These are phyloP conservation scores for Gentiana dahurica DNA, from an alignment of 257 asterid genomes.

Conservation along the genomic window DNA sequence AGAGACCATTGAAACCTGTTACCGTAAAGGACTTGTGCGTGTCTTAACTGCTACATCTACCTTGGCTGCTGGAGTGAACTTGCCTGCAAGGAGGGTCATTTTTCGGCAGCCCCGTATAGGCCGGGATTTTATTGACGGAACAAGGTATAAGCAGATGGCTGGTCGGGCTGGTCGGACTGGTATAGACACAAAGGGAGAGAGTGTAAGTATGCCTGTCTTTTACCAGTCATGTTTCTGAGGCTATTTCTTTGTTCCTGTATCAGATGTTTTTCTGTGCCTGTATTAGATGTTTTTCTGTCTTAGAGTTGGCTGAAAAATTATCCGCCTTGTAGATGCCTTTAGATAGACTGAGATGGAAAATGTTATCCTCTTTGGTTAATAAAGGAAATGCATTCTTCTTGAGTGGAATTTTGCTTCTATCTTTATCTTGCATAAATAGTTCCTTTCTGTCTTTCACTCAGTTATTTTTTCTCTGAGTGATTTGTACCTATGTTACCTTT, in stretches of 20 bases:
- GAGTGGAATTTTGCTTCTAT: too few species aligned
- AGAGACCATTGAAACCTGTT: slow-evolving; percentile 92
- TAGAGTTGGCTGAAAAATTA: too few species aligned
- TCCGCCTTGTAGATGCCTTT: too few species aligned
- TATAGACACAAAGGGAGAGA: slow-evolving; percentile 97
- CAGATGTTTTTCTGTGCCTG: background rate
- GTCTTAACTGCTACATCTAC: slow-evolving; percentile 99
- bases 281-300: background rate
- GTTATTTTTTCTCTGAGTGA: too few species aligned
- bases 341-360: too few species aligned
- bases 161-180: slow-evolving; percentile 99
- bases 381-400: too few species aligned
- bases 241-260: background rate
- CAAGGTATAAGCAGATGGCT: slow-evolving; percentile 93
- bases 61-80: slow-evolving; percentile 97
- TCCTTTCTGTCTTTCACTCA: too few species aligned
- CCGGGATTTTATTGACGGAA: slow-evolving; percentile 91
- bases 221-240: background rate
- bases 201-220: slow-evolving; percentile 43
- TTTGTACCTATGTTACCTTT: too few species aligned
- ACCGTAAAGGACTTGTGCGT: slow-evolving; percentile 95
- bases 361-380: too few species aligned
- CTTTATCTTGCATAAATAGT: too few species aligned
- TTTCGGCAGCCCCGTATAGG: slow-evolving; percentile 98
- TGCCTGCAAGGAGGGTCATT: slow-evolving; percentile 96